Conservation (phyloP, 2,329 filamentous ascomycete species). For the Sporothrix dimorphospora region DNA sequence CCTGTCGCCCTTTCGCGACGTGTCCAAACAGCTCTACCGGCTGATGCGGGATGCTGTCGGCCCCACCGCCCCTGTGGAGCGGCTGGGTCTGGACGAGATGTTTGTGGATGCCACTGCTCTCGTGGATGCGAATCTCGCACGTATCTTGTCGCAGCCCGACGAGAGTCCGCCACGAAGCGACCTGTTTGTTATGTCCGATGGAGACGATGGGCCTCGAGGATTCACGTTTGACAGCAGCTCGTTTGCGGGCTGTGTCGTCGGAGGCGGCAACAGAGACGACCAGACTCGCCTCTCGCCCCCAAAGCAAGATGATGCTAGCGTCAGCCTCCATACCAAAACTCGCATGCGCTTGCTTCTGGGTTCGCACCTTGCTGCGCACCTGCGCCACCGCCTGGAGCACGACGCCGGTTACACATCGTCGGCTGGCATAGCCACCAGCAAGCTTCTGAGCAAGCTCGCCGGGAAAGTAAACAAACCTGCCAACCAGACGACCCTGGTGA, state of each 20-base stretch:
- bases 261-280: neutral
- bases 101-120: constrained; percentile 85
- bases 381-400: constrained; percentile 70
- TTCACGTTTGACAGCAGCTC: constrained; percentile 75
- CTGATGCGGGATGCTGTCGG: constrained; percentile 76
- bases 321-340: constrained; percentile 38
- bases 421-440: constrained; percentile 85
- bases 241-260: constrained; percentile 64
- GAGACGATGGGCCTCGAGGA: constrained; percentile 67
- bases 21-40: constrained; percentile 76
- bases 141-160: constrained; percentile 48
- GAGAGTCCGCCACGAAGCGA: neutral
- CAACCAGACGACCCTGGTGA: constrained; percentile 79
- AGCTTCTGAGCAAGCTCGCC: constrained; percentile 81
- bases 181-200: constrained; percentile 75
- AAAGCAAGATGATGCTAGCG: no score
- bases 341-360: constrained; percentile 70
- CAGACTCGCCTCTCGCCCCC: constrained; percentile 9
- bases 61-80: constrained; percentile 71
- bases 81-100: constrained; percentile 89
- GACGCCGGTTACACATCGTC: constrained; percentile 83
- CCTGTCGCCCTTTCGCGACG: constrained; percentile 80
- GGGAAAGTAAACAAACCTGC: constrained; percentile 85
- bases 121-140: constrained; percentile 75
- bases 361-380: constrained; percentile 76